Evolutionary conservation across 441 rosid species (phyloP).

Genomic region (Lagerstroemia fauriei): DNA sequence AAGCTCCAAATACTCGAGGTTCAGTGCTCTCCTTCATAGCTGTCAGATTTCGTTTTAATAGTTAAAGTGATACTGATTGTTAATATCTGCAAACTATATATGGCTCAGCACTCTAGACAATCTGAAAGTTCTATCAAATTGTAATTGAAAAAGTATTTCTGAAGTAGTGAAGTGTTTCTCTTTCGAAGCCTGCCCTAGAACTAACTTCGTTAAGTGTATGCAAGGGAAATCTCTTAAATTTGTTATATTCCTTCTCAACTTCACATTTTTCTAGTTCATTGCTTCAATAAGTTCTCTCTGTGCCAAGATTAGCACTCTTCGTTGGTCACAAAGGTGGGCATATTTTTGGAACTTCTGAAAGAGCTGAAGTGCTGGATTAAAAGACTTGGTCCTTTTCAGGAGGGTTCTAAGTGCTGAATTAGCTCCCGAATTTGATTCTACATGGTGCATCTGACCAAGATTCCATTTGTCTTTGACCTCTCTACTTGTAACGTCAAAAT

Average conservation of each 20-base stretch:
- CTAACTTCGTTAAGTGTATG: too few relatives aligned
- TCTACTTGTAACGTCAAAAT: too few relatives aligned
- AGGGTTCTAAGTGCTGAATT: background rate
- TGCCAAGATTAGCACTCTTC: background rate
- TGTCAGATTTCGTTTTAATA: too few relatives aligned
- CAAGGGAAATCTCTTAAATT: too few relatives aligned
- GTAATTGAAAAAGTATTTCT: background rate
- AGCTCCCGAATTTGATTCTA: background rate
- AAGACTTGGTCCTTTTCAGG: background rate
- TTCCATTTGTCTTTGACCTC: background rate
- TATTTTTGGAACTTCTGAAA: background rate
- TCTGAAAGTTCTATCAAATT: background rate
- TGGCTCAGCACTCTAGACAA: background rate
- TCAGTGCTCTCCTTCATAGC: background rate
- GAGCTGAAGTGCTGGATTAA: background rate
- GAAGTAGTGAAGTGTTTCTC: too few relatives aligned
- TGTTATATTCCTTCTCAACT: background rate
- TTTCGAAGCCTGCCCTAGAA: too few relatives aligned
- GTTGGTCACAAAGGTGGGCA: background rate
- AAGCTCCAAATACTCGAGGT: too few relatives aligned
- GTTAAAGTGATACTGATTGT: too few relatives aligned
- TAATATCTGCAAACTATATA: background rate
- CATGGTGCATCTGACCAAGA: background rate
- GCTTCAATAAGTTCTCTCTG: background rate
- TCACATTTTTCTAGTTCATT: background rate